Evolutionary conservation across 1,284 basidiomycete genomes (phyloP), one percentile per base, ranked within the genome.

Genomic region (Puccinia polysora): DNA sequence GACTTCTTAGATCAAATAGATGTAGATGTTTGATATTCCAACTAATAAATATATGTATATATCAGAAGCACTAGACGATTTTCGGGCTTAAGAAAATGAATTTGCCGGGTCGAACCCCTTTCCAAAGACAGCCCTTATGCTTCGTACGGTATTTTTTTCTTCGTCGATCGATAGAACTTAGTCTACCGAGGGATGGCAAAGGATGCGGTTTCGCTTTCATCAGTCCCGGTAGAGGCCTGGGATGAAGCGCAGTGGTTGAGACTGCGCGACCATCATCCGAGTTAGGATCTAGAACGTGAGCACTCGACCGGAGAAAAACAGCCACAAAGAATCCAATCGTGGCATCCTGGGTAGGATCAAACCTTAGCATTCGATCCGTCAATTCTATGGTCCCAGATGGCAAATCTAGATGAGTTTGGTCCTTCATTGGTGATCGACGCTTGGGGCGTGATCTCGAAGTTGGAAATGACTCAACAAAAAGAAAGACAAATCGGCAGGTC

Each of bases 321-420:
- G 71, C 52, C 25, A 55, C 91, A 76, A 96, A 96, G 82, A 96
- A 97, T 0, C 93, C 93, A 78, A 96, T 96, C 18, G 92, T 96
- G 49, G 84, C 85, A 78, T 96, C 91, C 74, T 89, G 89, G 43
- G 86, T 87, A 0, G 92, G 90, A 28, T 85, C 84, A 80, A 91
- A 96, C n/a, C 93, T 85, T 45, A 96, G 81, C 23, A 95, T 81
- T 1, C 86, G 85, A 6, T 84, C 82, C 1, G 90, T 87, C 74
- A 87, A 80, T 5, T 81, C 88, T 87, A 25, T n/a, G n/a, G n/a
- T n/a, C n/a, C n/a, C n/a, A 75, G 40, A 65, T 28, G 63, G 32
- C 49, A 59, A 45, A 23, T 43, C 53, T 38, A 55, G 59, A n/a
- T n/a, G n/a, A n/a, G n/a, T n/a, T n/a, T n/a, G n/a, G n/a, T n/a